Evolutionary conservation across 2,329 filamentous ascomycete species (phyloP), one percentile per base, ranked within the genome.

Genomic region (Pseudocercospora ulei): DNA sequence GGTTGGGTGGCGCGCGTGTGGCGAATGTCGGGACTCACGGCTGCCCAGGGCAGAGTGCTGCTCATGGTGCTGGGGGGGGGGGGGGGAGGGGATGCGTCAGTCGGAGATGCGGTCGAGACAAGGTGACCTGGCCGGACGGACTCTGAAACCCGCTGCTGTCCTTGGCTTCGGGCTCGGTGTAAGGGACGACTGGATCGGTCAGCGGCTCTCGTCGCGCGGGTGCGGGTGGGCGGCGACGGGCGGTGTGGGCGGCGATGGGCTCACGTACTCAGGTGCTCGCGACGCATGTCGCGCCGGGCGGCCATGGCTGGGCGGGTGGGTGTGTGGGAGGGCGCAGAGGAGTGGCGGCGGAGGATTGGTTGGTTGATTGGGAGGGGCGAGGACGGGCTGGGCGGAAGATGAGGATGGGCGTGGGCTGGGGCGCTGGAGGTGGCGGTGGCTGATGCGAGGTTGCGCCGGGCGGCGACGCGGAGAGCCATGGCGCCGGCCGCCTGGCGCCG

Each of bases 21-120:
- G 22, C 23, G 37, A 30, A 35, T 28, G 44, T 33, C 28, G 39
- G 16, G 18, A 68, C 69, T 62, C 66, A 78, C 75, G 48, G 87
- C 87, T 42, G 84, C 86, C 88, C 95, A 95, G 43, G 88, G 88
- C 58, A 96, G 70, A 22, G 87, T 92, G 57, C 80, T 88, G 37
- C 72, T 69, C 65, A 79, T 70, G 33, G 74, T 75, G 54, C 71
- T n/a, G n/a, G n/a, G n/a, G n/a, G n/a, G n/a, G n/a, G n/a, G n/a
- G n/a, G n/a, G n/a, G n/a, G n/a, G n/a, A n/a, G n/a, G n/a, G n/a
- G n/a, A n/a, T n/a, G n/a, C n/a, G n/a, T n/a, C n/a, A n/a, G n/a
- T n/a, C n/a, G n/a, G n/a, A n/a, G n/a, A n/a, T n/a, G n/a, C n/a
- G n/a, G n/a, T n/a, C n/a, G n/a, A n/a, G n/a, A n/a, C n/a, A n/a